A percentile compares a stretch with the other conserved stretches of the same genome.
Conservation (phyloP, 495 filamentous ascomycete genomes). For the Xylaria sp. region DNA sequence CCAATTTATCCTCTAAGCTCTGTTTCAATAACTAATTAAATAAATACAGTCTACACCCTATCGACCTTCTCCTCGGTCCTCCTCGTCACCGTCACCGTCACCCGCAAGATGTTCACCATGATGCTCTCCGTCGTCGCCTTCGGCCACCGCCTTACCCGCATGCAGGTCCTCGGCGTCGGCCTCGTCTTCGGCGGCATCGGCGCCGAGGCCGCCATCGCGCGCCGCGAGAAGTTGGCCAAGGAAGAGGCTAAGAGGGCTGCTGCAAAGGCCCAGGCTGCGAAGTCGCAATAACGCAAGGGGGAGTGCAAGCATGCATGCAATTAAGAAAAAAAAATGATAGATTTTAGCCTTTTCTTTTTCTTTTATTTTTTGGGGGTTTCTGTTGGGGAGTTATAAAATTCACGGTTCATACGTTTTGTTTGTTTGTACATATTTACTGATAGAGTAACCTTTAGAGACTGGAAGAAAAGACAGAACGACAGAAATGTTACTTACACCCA, state of each 20-base stretch:
- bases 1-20: not conserved
- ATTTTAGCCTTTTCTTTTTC: not conserved
- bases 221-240: conserved; percentile 84
- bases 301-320: not conserved
- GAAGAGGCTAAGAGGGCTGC: conserved; percentile 66
- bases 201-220: conserved; percentile 82
- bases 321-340: not conserved
- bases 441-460: not conserved
- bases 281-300: conserved; percentile 36
- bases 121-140: conserved; percentile 94
- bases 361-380: too few species aligned
- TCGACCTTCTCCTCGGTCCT: conserved; percentile 89
- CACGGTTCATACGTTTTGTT: not conserved
- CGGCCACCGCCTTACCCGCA: conserved; percentile 80
- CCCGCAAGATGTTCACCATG: conserved; percentile 99
- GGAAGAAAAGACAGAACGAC: not conserved
- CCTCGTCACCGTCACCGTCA: conserved; percentile 95
- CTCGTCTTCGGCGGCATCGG: conserved; percentile 96
- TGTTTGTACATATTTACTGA: not conserved
- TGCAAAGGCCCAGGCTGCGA: conserved; percentile 52
- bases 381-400: not conserved
- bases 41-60: conserved; percentile 78
- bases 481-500: not conserved
- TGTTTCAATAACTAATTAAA: conserved; percentile 4
- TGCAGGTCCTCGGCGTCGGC: conserved; percentile 91